A percentile compares a stretch with the other conserved stretches of the same genome.
These are phyloP conservation scores for Phytophthora brassicae DNA, from an alignment of 352 stramenopile species.

Conservation along the genomic window DNA sequence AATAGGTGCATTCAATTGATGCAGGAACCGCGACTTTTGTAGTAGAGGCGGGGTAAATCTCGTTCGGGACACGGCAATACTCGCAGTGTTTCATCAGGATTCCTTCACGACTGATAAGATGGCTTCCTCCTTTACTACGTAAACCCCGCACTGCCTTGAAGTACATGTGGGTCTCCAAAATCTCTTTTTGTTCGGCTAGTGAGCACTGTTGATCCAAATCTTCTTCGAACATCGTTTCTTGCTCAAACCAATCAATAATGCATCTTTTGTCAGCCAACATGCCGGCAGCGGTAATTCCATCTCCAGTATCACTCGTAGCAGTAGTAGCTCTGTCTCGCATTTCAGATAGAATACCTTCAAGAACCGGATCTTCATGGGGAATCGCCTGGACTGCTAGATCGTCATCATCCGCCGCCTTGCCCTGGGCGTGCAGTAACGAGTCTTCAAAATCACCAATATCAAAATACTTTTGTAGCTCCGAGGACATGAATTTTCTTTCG, in stretches of 20 bases:
- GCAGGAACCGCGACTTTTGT: constrained; percentile 61
- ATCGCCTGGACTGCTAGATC: constrained; percentile 22
- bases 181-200: constrained; percentile 67
- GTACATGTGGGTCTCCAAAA: constrained; percentile 71
- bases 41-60: constrained; percentile 60
- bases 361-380: constrained; percentile 53
- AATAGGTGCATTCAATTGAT: constrained; percentile 73
- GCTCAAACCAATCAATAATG: constrained; percentile 86
- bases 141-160: constrained; percentile 66
- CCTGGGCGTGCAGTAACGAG: constrained; percentile 50
- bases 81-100: constrained; percentile 56
- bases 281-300: constrained; percentile 14
- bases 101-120: constrained; percentile 48
- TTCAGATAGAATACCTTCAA: constrained; percentile 51
- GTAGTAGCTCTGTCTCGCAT: constrained; percentile 31
- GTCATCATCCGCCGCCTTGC: constrained; percentile 26
- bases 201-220: constrained; percentile 80
- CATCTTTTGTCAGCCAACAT: constrained; percentile 34
- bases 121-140: constrained; percentile 29
- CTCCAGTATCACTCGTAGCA: constrained; percentile 1
- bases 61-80: constrained; percentile 57
- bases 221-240: constrained; percentile 91
- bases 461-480: constrained; percentile 87
- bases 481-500: constrained; percentile 80
- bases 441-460: constrained; percentile 80